Evolutionary conservation across 2,329 filamentous ascomycete species (phyloP), one percentile per base, ranked within the genome.

Genomic region (Neonectria sp.): DNA sequence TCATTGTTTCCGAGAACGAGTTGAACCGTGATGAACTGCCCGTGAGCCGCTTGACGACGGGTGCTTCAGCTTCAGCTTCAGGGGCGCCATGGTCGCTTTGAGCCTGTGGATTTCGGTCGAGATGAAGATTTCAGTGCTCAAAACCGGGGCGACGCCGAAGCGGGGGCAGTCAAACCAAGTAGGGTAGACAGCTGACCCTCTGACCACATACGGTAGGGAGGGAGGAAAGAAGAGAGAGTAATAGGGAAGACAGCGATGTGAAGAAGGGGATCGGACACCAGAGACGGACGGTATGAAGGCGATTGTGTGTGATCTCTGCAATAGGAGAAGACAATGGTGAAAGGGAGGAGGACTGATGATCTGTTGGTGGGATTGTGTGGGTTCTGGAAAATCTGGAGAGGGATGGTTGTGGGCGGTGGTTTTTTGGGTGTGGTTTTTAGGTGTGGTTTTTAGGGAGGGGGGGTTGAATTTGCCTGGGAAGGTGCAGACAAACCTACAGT

Each of bases 331-430:
- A 45, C 37, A 33, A 15, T 25, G 43, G 37, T 56, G 43, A 51
- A 49, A 37, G 45, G 52, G 43, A 48, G 40, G 45, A 21, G 24
- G 56, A n/a, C 27, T 51, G 49, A 52, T 52, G 57, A 52, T 49
- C 55, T 56, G 62, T 45, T 65, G 62, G 62, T 52, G 59, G 56
- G 55, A 49, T 64, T 64, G 62, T 65, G 62, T 49, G 56, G 57
- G 63, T 43, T 46, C 51, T 24, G 48, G 62, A 60, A 59, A 65
- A 60, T 60, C 52, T 43, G 49, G 56, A 57, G 48, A 35, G 55
- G 37, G 48, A 49, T 33, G 31, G 35, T 31, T 57, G 53, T 63
- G 53, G 53, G 52, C 17, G 31, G 48, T 24, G 43, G 27, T 51
- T 51, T 63, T 49, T 33, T 33, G 9, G 35, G 35, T 12, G 33